These are phyloP conservation scores for Amanita rubescens DNA, from an alignment of 768 basidiomycete genomes.

Conservation along the genomic window DNA sequence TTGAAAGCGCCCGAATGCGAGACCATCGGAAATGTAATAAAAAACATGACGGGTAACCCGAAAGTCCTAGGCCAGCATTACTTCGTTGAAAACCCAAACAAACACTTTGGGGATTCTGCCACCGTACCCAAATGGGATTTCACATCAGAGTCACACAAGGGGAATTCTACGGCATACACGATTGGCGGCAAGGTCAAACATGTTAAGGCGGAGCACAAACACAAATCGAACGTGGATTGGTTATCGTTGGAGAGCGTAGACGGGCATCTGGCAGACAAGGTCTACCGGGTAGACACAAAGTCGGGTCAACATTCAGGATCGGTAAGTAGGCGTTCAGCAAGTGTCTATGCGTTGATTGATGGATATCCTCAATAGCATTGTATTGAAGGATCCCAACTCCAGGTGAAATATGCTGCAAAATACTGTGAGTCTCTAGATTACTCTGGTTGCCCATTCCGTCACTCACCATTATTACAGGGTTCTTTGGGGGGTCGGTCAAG, in stretches of 20 bases:
- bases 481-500: neutral
- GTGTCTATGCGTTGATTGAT: neutral
- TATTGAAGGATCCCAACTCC: constrained; percentile 28
- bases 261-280: constrained; percentile 40
- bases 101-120: constrained; percentile 13
- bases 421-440: constrained; percentile 36
- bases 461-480: neutral
- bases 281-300: constrained; percentile 47
- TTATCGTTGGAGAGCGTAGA: constrained; percentile 36
- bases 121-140: constrained; percentile 52
- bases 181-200: constrained; percentile 36
- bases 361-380: constrained; percentile 21
- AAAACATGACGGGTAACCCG: neutral
- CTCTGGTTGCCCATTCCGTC: neutral
- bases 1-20: neutral
- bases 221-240: constrained; percentile 40
- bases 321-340: constrained; percentile 19
- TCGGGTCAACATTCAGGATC: constrained; percentile 49
- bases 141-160: constrained; percentile 29
- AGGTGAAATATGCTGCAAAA: constrained; percentile 46
- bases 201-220: constrained; percentile 34
- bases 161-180: constrained; percentile 39
- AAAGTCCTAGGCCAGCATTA: constrained; percentile 39
- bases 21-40: neutral
- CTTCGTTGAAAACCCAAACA: constrained; percentile 37